Conservation (phyloP, 305 asterid species). For the Striga hermonthica region DNA sequence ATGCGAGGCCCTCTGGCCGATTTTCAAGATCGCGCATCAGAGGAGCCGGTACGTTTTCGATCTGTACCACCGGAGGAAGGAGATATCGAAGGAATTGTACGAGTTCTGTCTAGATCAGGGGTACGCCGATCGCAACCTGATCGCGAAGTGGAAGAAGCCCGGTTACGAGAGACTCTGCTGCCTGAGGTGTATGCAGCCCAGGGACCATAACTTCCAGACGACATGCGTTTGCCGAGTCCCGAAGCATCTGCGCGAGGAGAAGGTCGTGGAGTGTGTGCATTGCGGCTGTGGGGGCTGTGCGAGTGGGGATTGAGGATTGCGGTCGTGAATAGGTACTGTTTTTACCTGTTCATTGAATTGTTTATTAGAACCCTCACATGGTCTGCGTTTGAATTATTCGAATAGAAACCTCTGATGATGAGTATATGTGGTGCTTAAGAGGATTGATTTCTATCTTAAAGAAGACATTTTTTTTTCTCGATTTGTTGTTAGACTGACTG, state of each 20-base stretch:
- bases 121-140: conserved; percentile 12
- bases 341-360: too few species aligned
- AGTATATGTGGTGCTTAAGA: too few species aligned
- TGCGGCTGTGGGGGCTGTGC: conserved; percentile 92
- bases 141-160: conserved; percentile 45
- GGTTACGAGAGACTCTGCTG: conserved; percentile 91
- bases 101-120: conserved; percentile 22
- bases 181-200: conserved; percentile 88
- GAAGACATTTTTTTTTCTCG: too few species aligned
- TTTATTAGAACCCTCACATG: too few species aligned
- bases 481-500: too few species aligned
- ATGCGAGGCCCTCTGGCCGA: conserved; percentile 14
- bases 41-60: conserved; percentile 20
- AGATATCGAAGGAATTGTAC: conserved; percentile 13
- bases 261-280: conserved; percentile 85
- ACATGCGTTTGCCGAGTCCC: conserved; percentile 93
- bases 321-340: background rate
- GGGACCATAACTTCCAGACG: conserved; percentile 89
- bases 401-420: too few species aligned
- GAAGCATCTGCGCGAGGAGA: conserved; percentile 81
- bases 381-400: too few species aligned
- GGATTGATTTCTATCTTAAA: too few species aligned
- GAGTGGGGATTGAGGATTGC: conserved; percentile 68
- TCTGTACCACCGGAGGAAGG: conserved; percentile 11
- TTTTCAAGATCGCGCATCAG: conserved; percentile 20